phyloP scores from a whole-genome alignment of 164 flowering plant genomes.

The Brasenia schreberi region DNA sequence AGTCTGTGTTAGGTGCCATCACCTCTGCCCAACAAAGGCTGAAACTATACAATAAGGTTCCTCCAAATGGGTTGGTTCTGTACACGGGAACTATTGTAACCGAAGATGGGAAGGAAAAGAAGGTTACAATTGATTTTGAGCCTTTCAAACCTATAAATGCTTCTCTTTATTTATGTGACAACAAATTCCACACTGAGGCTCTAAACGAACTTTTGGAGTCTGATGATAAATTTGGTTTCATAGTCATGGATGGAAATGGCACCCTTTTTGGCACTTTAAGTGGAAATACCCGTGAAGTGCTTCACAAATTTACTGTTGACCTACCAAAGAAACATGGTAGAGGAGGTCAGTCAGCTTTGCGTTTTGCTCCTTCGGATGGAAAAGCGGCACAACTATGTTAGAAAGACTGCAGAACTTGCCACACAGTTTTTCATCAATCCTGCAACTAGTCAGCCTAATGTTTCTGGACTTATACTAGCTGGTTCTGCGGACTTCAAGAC shows the following conservation, averaged over 20 bases:
- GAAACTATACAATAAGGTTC: constrained; percentile 31
- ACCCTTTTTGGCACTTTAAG: constrained; percentile 38
- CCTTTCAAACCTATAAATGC: constrained; percentile 34
- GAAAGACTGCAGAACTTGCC: constrained; percentile 7
- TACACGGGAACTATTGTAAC: constrained; percentile 36
- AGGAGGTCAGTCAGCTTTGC: constrained; percentile 37
- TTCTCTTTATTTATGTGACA: constrained; percentile 21
- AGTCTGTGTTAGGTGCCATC: constrained; percentile 32
- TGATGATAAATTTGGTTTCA: constrained; percentile 8
- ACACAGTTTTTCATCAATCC: constrained; percentile 22
- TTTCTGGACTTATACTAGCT: constrained; percentile 31
- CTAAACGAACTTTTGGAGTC: constrained; percentile 7
- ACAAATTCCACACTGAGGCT: constrained; percentile 5
- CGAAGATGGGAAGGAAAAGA: constrained; percentile 36
- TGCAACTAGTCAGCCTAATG: constrained; percentile 35
- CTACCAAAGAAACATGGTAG: constrained; percentile 36
- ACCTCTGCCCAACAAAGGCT: constrained; percentile 38
- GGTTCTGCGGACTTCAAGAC: constrained; percentile 45
- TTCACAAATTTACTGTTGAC: constrained; percentile 29
- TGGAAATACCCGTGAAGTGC: constrained; percentile 11
- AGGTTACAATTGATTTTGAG: constrained; percentile 33
- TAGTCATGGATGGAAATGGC: constrained; percentile 29
- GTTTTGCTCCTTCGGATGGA: constrained; percentile 28
- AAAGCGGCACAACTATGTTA: constrained; percentile 8
- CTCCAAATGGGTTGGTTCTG: constrained; percentile 32